phyloP scores from a whole-genome alignment of 345 rosid species.

The Aquilaria malaccensis region DNA sequence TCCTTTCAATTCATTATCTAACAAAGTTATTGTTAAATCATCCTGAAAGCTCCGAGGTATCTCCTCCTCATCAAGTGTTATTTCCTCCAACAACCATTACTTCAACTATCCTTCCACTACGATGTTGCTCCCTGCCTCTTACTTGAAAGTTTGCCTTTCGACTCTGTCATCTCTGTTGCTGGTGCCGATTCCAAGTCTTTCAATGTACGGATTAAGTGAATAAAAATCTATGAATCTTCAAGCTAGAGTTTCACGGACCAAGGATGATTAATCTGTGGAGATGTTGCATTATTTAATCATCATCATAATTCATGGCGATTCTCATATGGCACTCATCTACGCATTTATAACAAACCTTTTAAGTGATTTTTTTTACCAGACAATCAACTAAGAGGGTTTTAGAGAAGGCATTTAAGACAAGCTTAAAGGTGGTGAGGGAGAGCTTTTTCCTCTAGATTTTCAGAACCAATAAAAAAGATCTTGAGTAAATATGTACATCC shows the following conservation, averaged over 20 bases:
- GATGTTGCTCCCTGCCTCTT: slow-evolving; percentile 38
- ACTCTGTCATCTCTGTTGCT: slow-evolving; percentile 2
- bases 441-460: slow-evolving; percentile 13
- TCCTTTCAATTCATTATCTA: slow-evolving; percentile 11
- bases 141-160: slow-evolving; percentile 18
- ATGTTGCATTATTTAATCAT: slow-evolving; percentile 53
- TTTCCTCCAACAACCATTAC: slow-evolving; percentile 6
- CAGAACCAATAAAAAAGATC: too few species aligned
- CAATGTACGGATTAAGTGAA: slow-evolving; percentile 34
- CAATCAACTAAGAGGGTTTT: slow-evolving; percentile 48
- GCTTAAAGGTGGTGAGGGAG: slow-evolving; percentile 53
- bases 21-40: slow-evolving; percentile 18
- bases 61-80: slow-evolving; percentile 16
- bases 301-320: slow-evolving; percentile 37
- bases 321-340: slow-evolving; percentile 49
- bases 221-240: slow-evolving; percentile 52
- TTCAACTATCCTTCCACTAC: slow-evolving; percentile 42
- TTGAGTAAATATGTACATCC: too few species aligned
- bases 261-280: slow-evolving; percentile 36
- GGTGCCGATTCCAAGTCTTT: slow-evolving; percentile 4
- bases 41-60: slow-evolving; percentile 32
- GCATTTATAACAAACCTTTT: slow-evolving; percentile 57
- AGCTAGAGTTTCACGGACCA: slow-evolving; percentile 34
- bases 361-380: slow-evolving; percentile 42
- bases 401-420: slow-evolving; percentile 44